A percentile compares a stretch with the other conserved stretches of the same genome.
Conservation (phyloP, 495 filamentous ascomycete species). For the Penicillium silybi region DNA sequence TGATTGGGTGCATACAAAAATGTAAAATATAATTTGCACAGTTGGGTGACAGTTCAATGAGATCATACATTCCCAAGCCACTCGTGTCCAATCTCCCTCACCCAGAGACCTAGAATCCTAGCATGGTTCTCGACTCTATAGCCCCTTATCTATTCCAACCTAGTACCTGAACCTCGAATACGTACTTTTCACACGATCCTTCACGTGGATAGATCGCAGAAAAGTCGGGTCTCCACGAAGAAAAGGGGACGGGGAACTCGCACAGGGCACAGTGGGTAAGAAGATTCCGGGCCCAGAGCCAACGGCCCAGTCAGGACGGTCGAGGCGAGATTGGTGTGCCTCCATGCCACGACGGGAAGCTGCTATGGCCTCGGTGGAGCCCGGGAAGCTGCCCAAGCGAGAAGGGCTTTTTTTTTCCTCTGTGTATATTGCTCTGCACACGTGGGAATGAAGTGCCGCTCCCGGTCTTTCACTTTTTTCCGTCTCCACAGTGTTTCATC, state of each 20-base stretch:
- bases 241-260: not conserved
- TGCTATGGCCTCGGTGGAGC: constrained; percentile 8
- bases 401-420: not conserved
- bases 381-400: not conserved
- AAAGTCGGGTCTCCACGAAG: not conserved
- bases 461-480: not conserved
- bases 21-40: not conserved
- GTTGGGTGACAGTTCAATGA: constrained; percentile 11
- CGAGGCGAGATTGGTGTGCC: not conserved
- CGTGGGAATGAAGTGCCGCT: constrained; percentile 6
- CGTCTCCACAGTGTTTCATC: not conserved
- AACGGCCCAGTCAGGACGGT: constrained; percentile 1
- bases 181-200: not conserved
- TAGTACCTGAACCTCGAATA: no score
- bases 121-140: no score
- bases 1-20: no score
- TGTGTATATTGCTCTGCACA: not conserved
- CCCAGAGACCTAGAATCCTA: not conserved
- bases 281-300: not conserved
- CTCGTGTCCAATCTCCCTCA: not conserved
- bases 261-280: not conserved
- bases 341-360: constrained; percentile 16
- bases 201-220: not conserved
- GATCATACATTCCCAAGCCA: constrained; percentile 3
- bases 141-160: no score